A percentile compares a stretch with the other conserved stretches of the same genome.
Conservation (phyloP, 1,284 basidiomycete genomes). For the Waitea zeae region DNA sequence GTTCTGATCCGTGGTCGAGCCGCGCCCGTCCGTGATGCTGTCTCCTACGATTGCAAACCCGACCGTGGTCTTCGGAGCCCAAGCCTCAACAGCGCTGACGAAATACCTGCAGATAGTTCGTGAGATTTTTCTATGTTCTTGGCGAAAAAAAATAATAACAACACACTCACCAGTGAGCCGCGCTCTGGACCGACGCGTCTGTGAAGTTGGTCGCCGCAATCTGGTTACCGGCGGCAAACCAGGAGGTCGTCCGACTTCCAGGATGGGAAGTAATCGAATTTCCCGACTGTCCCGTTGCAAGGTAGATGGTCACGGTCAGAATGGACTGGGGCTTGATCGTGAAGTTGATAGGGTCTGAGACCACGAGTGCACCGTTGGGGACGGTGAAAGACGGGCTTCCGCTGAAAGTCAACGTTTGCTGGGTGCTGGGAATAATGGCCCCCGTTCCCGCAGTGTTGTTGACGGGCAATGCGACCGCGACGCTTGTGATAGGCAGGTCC, state of each 20-base stretch:
- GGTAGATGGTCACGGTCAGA: slow-evolving; percentile 22
- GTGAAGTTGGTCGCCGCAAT: slow-evolving; percentile 18
- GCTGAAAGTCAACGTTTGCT: slow-evolving; percentile 24
- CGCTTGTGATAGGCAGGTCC: slow-evolving; percentile 23
- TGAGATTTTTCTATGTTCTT: no score
- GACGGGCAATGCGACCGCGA: slow-evolving; percentile 22
- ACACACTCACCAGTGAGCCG: slow-evolving; percentile 21
- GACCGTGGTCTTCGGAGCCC: slow-evolving; percentile 13
- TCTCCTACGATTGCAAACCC: slow-evolving; percentile 28
- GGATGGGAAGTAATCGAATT: slow-evolving; percentile 27
- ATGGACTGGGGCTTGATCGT: slow-evolving; percentile 18
- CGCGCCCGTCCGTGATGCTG: slow-evolving; percentile 28
- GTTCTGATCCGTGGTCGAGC: slow-evolving; percentile 19
- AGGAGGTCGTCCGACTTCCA: slow-evolving; percentile 27
- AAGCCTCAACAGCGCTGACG: slow-evolving; percentile 24
- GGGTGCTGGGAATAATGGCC: slow-evolving; percentile 16
- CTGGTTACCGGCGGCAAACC: slow-evolving; percentile 22
- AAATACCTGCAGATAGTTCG: no score
- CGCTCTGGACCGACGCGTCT: slow-evolving; percentile 12
- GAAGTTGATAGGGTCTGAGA: slow-evolving; percentile 27
- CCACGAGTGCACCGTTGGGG: slow-evolving; percentile 24
- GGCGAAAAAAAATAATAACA: neutral
- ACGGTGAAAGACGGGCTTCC: slow-evolving; percentile 20
- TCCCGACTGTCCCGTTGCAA: slow-evolving; percentile 20
- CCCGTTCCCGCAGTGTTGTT: slow-evolving; percentile 18